Evolutionary conservation across 768 basidiomycete species (phyloP), one percentile per base, ranked within the genome.

Genomic region (Termitomyces titanicus): DNA sequence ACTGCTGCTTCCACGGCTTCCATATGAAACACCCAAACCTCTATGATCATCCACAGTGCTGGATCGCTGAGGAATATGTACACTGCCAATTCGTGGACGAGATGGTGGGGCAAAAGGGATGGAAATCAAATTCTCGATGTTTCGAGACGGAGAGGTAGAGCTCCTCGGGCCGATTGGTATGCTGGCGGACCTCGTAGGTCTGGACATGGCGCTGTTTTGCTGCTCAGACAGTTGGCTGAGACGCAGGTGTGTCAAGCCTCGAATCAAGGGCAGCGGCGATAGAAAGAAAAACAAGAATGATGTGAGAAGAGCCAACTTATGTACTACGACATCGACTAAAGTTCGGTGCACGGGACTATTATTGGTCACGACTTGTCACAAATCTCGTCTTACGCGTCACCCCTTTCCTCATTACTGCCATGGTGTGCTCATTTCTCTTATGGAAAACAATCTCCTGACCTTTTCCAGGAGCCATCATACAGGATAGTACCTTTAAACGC

Each of bases 101-200:
- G 70, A 65, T 44, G 74, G 73, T 17, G 73, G 60, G 1, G 73
- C 64, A 54, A 83, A 77, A 9, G 86, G 84, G 57, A 87, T 81
- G n/a, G 83, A 75, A 29, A 89, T 82, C 44, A 82, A 76, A 47
- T 79, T 79, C 65, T 88, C 88, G 53, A 89, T 81, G 57, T 82
- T 82, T 55, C 84, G 77, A 61, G 77, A 68, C 37, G 82, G 74
- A 5, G 79, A 74, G 6, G 73, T 71, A 20, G 78, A 65, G 56
- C 68, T 76, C 51, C 79, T 75, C n/a, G 82, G 82, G 54, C 59
- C 59, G 20, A 87, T 82, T 38, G 87, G 84, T 64, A 89, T 86
- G 64, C 80, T 88, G 22, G 85, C 75, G 0, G 86, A 83, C 65
- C 86, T 80, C 12, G 81, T 73, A 40, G 81, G 79, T 54, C 86